phyloP scores from a whole-genome alignment of 1,139 yeast genomes.

The Taphrina confusa region DNA sequence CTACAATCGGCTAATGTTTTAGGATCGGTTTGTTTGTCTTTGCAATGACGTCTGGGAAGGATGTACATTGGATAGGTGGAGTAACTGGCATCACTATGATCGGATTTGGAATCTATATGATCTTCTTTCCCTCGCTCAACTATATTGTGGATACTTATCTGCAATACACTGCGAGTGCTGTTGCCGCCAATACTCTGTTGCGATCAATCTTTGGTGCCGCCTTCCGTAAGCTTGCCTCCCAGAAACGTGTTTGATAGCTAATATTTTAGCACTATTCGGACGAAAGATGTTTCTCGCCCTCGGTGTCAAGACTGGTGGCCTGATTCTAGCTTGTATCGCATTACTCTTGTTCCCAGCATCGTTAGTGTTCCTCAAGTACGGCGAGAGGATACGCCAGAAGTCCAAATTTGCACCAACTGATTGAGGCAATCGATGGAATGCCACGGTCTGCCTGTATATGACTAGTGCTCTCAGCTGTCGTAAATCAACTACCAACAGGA shows the following conservation, averaged over 20 bases:
- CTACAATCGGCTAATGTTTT: slow-evolving; percentile 42
- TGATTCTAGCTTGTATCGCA: slow-evolving; percentile 12
- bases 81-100: slow-evolving; percentile 31
- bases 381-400: slow-evolving; percentile 21
- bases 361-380: slow-evolving; percentile 20
- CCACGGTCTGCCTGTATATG: no score
- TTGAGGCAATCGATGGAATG: no score
- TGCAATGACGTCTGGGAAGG: slow-evolving; percentile 64
- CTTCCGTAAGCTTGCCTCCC: slow-evolving; percentile 49
- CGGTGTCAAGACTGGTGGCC: slow-evolving; percentile 12
- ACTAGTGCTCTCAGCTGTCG: no score
- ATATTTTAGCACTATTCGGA: slow-evolving; percentile 21
- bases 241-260: background rate
- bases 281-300: slow-evolving; percentile 17
- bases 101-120: slow-evolving; percentile 33
- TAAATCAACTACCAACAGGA: no score
- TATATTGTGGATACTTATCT: slow-evolving; percentile 59
- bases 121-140: slow-evolving; percentile 51
- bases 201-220: slow-evolving; percentile 64
- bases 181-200: slow-evolving; percentile 67
- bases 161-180: slow-evolving; percentile 62
- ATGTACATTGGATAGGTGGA: slow-evolving; percentile 34
- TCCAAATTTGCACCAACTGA: slow-evolving; percentile 19
- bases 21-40: slow-evolving; percentile 70
- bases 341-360: slow-evolving; percentile 16